Base-by-base conservation (phyloP, 768 basidiomycete genomes). In the Naganishia antarctica region DNA sequence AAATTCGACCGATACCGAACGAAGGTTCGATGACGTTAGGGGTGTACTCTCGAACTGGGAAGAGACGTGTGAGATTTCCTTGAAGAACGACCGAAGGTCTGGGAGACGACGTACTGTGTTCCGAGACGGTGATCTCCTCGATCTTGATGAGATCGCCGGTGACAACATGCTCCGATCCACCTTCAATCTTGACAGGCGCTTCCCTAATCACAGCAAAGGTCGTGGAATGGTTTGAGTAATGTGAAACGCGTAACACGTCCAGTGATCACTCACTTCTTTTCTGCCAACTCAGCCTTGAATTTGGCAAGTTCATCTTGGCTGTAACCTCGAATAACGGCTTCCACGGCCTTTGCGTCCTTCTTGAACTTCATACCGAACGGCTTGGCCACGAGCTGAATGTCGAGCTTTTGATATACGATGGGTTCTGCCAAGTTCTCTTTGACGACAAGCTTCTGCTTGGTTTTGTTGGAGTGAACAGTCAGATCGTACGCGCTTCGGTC, bases 1-100 rank as follows among this genome's bases (percentile, higher is more conserved):
- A 81, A 71, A 98, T 96, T 61, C 94, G 91, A 60, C 94, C 94
- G 69, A 98, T 85, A 65, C 96, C 94, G 79, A 97, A 96, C 4
- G 96, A 99, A 25, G 96, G 93, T 77, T 97, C 94, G 76, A 98
- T 94, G 78, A 99, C 96, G 78, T 97, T 98, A 40, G 94, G 96
- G 61, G 86, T 91, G 79, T 84, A 96, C 79, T 97, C 93, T 69
- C 94, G 90, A 69, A 90, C 92, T 96, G 0, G 63, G 60, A 49
- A 51, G 59, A 28, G 69, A 63, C 70, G n/a, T 61, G 58, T 61
- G 21, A 34, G n/a, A n/a, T n/a, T n/a, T n/a, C 13, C 28, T 21
- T 31, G 13, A 46, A 28, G 7, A 43, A 26, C 28, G 2, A 44
- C 44, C 29, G 31, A 1, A 21, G 32, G 45, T 26, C 58, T 40